These are phyloP conservation scores for Alternaria dauci DNA, from an alignment of 2,329 filamentous ascomycete genomes.

Conservation along the genomic window DNA sequence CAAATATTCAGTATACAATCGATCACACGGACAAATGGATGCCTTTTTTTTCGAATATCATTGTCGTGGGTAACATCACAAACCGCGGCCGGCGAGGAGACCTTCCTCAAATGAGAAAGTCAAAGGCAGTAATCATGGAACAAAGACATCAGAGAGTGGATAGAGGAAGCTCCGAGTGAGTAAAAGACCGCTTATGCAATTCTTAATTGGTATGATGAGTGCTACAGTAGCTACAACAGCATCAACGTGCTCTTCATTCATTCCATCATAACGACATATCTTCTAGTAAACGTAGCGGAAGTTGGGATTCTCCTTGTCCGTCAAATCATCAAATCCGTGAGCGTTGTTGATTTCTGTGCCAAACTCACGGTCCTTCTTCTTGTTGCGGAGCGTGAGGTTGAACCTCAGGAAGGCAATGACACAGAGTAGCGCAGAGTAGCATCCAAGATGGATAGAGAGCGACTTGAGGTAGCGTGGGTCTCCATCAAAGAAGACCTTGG, in stretches of 20 bases:
- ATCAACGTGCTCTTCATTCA: background rate
- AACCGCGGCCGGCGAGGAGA: background rate
- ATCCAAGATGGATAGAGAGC: slow-evolving; percentile 73
- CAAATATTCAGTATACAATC: background rate
- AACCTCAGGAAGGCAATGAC: slow-evolving; percentile 67
- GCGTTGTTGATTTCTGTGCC: slow-evolving; percentile 42
- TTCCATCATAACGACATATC: background rate
- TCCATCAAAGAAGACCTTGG: slow-evolving; percentile 52
- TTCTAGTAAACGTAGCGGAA: slow-evolving; percentile 63
- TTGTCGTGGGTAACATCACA: background rate
- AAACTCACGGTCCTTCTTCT: slow-evolving; percentile 60
- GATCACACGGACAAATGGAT: background rate
- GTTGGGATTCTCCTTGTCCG: slow-evolving; percentile 67
- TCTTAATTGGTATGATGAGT: background rate
- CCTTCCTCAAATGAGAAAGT: background rate
- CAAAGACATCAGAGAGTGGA: background rate
- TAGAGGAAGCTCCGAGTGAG: background rate
- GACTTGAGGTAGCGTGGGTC: slow-evolving; percentile 75
- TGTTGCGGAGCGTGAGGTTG: slow-evolving; percentile 67
- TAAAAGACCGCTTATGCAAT: background rate
- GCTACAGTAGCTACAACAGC: background rate
- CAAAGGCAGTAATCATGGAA: background rate
- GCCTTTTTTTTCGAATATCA: background rate
- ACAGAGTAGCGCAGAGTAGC: slow-evolving; percentile 68
- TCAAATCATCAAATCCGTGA: slow-evolving; percentile 70